A percentile compares a stretch with the other conserved stretches of the same genome.
These are phyloP conservation scores for Alternaria triticina DNA, from an alignment of 2,329 filamentous ascomycete species.

Conservation along the genomic window DNA sequence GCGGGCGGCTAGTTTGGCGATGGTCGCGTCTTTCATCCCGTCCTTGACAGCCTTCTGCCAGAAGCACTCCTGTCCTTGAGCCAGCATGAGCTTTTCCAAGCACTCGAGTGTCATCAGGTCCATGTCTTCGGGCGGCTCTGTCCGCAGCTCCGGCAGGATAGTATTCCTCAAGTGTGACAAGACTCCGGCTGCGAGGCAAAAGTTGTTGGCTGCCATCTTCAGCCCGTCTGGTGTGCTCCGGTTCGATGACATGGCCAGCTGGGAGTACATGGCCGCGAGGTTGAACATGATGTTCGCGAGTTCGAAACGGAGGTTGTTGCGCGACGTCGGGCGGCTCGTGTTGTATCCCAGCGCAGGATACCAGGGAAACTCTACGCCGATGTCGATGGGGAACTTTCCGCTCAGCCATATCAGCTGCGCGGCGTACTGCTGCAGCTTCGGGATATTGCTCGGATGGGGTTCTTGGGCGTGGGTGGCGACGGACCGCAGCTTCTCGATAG, in stretches of 20 bases:
- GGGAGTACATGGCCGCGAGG: constrained; percentile 89
- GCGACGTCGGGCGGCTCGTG: constrained; percentile 70
- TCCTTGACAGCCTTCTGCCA: constrained; percentile 98
- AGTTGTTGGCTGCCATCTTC: constrained; percentile 87
- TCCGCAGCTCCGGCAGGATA: constrained; percentile 81
- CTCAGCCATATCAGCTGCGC: constrained; percentile 92
- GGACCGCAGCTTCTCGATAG: constrained; percentile 80
- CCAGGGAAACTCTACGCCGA: constrained; percentile 95
- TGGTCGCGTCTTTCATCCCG: constrained; percentile 86
- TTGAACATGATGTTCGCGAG: constrained; percentile 94
- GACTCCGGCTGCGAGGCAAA: constrained; percentile 85
- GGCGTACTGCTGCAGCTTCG: constrained; percentile 88
- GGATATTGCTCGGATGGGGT: constrained; percentile 83
- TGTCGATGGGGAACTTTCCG: constrained; percentile 95
- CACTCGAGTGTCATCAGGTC: constrained; percentile 85
- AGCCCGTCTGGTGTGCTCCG: constrained; percentile 80
- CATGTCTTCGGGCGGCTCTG: constrained; percentile 92
- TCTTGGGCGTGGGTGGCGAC: constrained; percentile 91
- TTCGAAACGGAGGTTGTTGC: constrained; percentile 78
- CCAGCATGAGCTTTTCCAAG: constrained; percentile 81
- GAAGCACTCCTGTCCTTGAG: constrained; percentile 95
- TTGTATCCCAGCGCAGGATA: constrained; percentile 94
- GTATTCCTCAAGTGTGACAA: constrained; percentile 77
- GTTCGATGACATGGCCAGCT: constrained; percentile 83
- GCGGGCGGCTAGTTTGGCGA: constrained; percentile 87